Base-by-base conservation (phyloP, 1,284 basidiomycete species). In the Sporisorium graminicola region DNA sequence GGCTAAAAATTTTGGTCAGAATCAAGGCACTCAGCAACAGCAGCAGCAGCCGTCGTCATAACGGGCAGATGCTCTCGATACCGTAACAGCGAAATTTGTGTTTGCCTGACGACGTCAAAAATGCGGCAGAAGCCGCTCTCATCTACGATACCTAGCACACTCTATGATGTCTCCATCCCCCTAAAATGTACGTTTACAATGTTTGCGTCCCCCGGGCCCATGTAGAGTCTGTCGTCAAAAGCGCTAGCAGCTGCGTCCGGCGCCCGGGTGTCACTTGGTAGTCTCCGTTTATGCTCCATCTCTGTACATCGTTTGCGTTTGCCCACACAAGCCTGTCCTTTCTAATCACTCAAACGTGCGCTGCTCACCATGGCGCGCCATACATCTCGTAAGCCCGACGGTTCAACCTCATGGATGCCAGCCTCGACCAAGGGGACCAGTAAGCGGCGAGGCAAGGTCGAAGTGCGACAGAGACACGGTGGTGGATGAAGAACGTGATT, bases 1-100 rank as follows among this genome's bases (percentile, higher is more conserved):
- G 61, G 81, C 81, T 13, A 63, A 63, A 52, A 61, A 69, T 42
- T 75, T 75, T 29, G 37, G 62, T 20, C 66, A 75, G 44, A 44
- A 37, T 12, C 56, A 75, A 40, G 33, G 44, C 24, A n/a, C 29
- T 27, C 58, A 66, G 53, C 29, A 26, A 7, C 31, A 37, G n/a
- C 65, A 61, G 54, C n/a, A 5, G 10, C 42, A 46, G 22, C 47
- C 40, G 22, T 47, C 60, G 9, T 50, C 46, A 33, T 46, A n/a
- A 3, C 20, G 24, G 20, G 10, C 14, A 50, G 3, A 7, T 24
- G 29, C 18, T 31, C 16, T n/a, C n/a, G 9, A 53, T 49, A 14
- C 16, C 2, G 27, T 3, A 47, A 26, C 24, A 47, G 24, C 44
- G 22, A 47, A 27, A 16, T 5, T 7, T 20, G 1, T 43, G 7